phyloP scores from a whole-genome alignment of 2,329 filamentous ascomycete genomes.

The Aspergillus sp. region DNA sequence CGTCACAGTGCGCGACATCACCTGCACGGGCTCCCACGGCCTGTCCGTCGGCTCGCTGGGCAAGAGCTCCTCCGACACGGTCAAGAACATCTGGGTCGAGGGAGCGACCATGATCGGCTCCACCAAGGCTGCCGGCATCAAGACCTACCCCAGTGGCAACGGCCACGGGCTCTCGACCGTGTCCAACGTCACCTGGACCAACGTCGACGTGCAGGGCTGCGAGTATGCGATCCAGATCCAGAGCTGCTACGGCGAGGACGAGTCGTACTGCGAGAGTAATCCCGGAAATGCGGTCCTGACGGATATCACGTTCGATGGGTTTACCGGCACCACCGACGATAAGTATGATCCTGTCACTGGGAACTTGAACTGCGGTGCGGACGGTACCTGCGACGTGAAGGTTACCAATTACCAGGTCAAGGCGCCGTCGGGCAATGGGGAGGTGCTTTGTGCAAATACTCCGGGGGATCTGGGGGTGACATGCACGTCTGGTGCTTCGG shows the following conservation, averaged over 20 bases:
- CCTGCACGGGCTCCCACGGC: slow-evolving; percentile 49
- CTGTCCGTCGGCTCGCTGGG: slow-evolving; percentile 50
- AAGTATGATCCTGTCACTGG: slow-evolving; percentile 36
- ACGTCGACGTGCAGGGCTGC: slow-evolving; percentile 36
- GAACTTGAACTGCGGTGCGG: slow-evolving; percentile 39
- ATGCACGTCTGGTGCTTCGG: slow-evolving; percentile 36
- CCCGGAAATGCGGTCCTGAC: slow-evolving; percentile 35
- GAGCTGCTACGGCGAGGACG: slow-evolving; percentile 43
- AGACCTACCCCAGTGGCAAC: slow-evolving; percentile 43
- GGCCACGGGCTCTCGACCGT: slow-evolving; percentile 39
- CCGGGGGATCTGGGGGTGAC: slow-evolving; percentile 29
- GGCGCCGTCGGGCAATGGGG: slow-evolving; percentile 31
- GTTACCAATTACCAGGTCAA: slow-evolving; percentile 35
- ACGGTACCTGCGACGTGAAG: slow-evolving; percentile 39
- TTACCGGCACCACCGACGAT: slow-evolving; percentile 39
- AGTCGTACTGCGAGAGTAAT: slow-evolving; percentile 34
- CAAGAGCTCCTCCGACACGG: slow-evolving; percentile 38
- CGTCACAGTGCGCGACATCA: slow-evolving; percentile 41
- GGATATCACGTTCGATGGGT: slow-evolving; percentile 37
- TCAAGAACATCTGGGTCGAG: slow-evolving; percentile 44
- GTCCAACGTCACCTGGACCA: slow-evolving; percentile 43
- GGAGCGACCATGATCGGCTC: slow-evolving; percentile 42
- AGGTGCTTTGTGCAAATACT: slow-evolving; percentile 36
- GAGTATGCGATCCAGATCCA: slow-evolving; percentile 50
- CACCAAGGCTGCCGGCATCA: slow-evolving; percentile 49